These are phyloP conservation scores for Hygrophorus russula DNA, from an alignment of 768 basidiomycete species.

Conservation along the genomic window DNA sequence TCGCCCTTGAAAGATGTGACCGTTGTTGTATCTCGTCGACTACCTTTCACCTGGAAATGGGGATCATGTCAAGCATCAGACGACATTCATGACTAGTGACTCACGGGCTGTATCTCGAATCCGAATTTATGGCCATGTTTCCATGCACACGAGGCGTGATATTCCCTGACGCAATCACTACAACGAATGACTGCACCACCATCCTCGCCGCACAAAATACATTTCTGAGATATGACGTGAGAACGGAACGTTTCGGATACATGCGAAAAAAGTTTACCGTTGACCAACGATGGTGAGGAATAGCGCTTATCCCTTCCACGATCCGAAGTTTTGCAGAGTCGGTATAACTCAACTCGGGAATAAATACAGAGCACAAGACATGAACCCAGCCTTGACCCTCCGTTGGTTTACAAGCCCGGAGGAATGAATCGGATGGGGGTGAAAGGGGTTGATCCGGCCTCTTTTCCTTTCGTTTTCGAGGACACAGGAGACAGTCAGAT, in stretches of 20 bases:
- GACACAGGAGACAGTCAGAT: constrained; percentile 79
- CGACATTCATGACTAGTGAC: constrained; percentile 14
- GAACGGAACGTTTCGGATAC: not conserved
- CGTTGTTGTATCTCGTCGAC: constrained; percentile 53
- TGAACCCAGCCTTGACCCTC: constrained; percentile 93
- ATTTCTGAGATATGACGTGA: constrained; percentile 36
- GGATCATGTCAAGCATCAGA: not conserved
- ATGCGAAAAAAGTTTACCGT: constrained; percentile 30
- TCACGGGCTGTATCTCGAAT: constrained; percentile 81
- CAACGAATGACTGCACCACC: constrained; percentile 81
- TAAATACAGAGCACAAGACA: constrained; percentile 80
- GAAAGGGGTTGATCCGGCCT: constrained; percentile 25
- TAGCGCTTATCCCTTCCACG: constrained; percentile 78
- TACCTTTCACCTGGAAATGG: constrained; percentile 56
- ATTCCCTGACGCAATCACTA: constrained; percentile 68
- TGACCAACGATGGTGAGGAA: constrained; percentile 63
- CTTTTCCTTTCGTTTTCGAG: constrained; percentile 41
- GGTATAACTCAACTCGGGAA: constrained; percentile 74
- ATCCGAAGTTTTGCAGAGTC: constrained; percentile 61
- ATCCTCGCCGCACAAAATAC: constrained; percentile 57
- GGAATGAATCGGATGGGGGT: constrained; percentile 48
- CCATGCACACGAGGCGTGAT: constrained; percentile 91
- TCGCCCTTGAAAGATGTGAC: constrained; percentile 69
- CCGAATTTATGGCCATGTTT: constrained; percentile 73
- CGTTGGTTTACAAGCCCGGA: constrained; percentile 78